Conservation (phyloP, 331 rosid genomes). For the Cydonia oblonga region DNA sequence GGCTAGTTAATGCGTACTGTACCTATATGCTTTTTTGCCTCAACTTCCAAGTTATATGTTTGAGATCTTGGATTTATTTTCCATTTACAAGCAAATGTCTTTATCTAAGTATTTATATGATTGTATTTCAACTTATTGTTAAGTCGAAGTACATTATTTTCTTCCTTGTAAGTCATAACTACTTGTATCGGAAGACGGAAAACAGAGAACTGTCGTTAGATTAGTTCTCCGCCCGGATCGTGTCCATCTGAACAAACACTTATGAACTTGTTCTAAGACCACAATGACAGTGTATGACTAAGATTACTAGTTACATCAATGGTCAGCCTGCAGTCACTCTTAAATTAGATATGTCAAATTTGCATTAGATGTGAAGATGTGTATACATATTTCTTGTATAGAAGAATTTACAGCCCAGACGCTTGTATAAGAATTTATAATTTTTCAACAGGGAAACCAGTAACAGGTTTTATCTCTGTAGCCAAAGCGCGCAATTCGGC, state of each 20-base stretch:
- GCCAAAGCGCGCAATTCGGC: conserved; percentile 63
- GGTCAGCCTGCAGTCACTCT: background rate
- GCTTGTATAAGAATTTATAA: conserved; percentile 11
- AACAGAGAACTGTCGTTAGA: background rate
- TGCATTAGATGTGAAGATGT: background rate
- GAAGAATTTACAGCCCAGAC: background rate
- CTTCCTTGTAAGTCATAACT: background rate
- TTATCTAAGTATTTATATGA: background rate
- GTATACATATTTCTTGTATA: background rate
- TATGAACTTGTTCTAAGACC: background rate
- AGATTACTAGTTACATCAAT: background rate
- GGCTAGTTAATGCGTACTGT: background rate
- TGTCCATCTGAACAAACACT: background rate
- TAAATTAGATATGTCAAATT: background rate
- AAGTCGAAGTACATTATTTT: background rate
- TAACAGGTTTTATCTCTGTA: conserved; percentile 40
- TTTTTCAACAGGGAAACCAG: conserved; percentile 74
- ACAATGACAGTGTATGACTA: background rate
- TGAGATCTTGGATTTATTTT: background rate
- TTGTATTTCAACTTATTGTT: background rate
- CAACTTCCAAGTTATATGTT: background rate
- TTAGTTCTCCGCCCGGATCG: background rate
- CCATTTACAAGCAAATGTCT: background rate
- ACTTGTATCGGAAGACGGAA: background rate
- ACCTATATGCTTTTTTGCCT: background rate